Evolutionary conservation across 2,329 filamentous ascomycete genomes (phyloP).

Genomic region (Cladosporium sphaerospermum): DNA sequence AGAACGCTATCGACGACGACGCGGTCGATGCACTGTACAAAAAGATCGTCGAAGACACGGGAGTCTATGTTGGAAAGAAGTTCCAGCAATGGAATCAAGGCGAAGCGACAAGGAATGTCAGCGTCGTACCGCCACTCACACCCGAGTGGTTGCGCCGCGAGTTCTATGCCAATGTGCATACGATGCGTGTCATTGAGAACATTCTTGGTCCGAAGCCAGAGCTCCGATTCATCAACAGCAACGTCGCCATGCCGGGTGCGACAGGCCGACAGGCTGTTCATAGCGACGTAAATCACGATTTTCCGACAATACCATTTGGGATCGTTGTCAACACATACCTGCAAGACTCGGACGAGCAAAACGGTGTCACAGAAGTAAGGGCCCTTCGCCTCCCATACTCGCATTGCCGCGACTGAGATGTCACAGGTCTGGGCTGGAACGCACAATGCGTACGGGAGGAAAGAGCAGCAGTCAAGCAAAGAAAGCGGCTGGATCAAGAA

Average conservation of each 20-base stretch:
- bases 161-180: slow-evolving; percentile 19
- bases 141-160: slow-evolving; percentile 16
- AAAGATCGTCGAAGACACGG: slow-evolving; percentile 17
- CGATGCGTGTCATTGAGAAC: slow-evolving; percentile 17
- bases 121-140: slow-evolving; percentile 17
- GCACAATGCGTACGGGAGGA: slow-evolving; percentile 35
- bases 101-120: slow-evolving; percentile 15
- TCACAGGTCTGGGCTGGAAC: slow-evolving; percentile 42
- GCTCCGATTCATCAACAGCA: slow-evolving; percentile 30
- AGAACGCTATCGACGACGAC: slow-evolving; percentile 24
- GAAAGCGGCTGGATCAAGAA: slow-evolving; percentile 27
- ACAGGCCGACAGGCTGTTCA: slow-evolving; percentile 28
- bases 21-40: slow-evolving; percentile 16
- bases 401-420: no score
- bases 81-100: slow-evolving; percentile 20
- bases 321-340: slow-evolving; percentile 44
- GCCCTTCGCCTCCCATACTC: no score
- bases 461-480: slow-evolving; percentile 22
- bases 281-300: slow-evolving; percentile 31
- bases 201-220: slow-evolving; percentile 28
- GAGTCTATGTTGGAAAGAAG: slow-evolving; percentile 9
- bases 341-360: slow-evolving; percentile 39
- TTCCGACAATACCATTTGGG: slow-evolving; percentile 37
- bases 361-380: slow-evolving; percentile 41
- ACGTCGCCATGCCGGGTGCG: slow-evolving; percentile 27